Percentiles rank a stretch among this genome's conserved stretches.
Conservation (phyloP, 192 early-diverging fungal species). For the Backusella luteola region DNA sequence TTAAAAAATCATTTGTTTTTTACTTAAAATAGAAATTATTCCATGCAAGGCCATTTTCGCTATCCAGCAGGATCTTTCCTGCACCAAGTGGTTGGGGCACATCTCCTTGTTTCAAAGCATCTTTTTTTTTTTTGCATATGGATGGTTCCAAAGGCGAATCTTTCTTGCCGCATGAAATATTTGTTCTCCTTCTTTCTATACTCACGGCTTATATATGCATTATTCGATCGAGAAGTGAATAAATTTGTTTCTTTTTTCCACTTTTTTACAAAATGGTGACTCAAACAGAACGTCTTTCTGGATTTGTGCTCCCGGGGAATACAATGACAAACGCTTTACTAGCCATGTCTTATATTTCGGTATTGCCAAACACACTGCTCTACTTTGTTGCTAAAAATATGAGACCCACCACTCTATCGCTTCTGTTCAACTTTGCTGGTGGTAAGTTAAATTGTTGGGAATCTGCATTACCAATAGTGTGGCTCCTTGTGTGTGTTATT, state of each 20-base stretch:
- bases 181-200: neutral
- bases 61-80: neutral
- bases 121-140: neutral
- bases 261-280: neutral
- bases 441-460: neutral
- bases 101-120: neutral
- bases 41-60: neutral
- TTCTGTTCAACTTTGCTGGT: neutral
- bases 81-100: neutral
- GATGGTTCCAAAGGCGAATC: neutral
- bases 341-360: neutral
- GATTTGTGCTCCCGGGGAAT: neutral
- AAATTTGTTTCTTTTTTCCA: neutral
- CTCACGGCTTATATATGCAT: neutral
- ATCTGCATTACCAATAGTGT: neutral
- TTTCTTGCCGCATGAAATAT: neutral
- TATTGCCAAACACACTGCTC: neutral
- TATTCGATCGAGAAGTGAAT: neutral
- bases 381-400: neutral
- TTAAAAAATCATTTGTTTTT: neutral
- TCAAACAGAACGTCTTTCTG: neutral
- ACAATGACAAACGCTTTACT: neutral
- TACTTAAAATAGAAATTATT: neutral
- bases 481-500: neutral
- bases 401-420: neutral